These are phyloP conservation scores for Usnea hakonensis DNA, from an alignment of 495 filamentous ascomycete genomes.

Conservation along the genomic window DNA sequence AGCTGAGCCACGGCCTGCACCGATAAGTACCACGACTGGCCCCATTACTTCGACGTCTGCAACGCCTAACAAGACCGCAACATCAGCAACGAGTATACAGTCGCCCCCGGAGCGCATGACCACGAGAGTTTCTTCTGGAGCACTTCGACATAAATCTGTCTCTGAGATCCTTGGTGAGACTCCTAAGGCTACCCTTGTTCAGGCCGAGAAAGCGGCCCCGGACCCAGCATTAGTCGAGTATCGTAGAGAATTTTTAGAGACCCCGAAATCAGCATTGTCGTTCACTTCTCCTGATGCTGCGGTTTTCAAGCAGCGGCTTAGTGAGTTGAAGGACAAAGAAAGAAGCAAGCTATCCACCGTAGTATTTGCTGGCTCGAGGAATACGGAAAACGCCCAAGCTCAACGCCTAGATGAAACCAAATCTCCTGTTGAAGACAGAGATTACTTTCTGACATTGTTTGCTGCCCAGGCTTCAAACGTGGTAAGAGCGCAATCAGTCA, in stretches of 20 bases:
- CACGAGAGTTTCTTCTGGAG: slow-evolving; percentile 57
- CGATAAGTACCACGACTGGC: neutral
- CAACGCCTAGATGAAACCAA: slow-evolving; percentile 36
- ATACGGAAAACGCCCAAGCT: slow-evolving; percentile 27
- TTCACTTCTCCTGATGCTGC: slow-evolving; percentile 35
- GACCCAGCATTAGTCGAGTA: slow-evolving; percentile 24
- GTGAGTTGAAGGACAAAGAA: slow-evolving; percentile 50
- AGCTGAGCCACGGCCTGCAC: slow-evolving; percentile 8
- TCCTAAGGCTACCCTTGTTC: slow-evolving; percentile 37
- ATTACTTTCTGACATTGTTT: slow-evolving; percentile 80
- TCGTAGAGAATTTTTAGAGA: slow-evolving; percentile 31
- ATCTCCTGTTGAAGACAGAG: slow-evolving; percentile 44
- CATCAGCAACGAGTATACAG: slow-evolving; percentile 24
- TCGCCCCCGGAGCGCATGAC: slow-evolving; percentile 49
- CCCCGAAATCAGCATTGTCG: slow-evolving; percentile 33
- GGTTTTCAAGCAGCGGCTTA: slow-evolving; percentile 43
- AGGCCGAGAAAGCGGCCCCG: slow-evolving; percentile 29
- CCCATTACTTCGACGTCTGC: slow-evolving; percentile 15
- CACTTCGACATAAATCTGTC: slow-evolving; percentile 63
- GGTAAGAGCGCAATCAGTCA: slow-evolving; percentile 53
- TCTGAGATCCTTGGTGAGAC: slow-evolving; percentile 64
- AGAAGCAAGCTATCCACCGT: slow-evolving; percentile 66
- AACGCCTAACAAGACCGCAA: slow-evolving; percentile 16
- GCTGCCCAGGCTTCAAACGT: slow-evolving; percentile 56
- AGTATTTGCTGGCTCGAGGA: slow-evolving; percentile 52